Base-by-base conservation (phyloP, 805 yeast genomes). In the Pichia exigua region DNA sequence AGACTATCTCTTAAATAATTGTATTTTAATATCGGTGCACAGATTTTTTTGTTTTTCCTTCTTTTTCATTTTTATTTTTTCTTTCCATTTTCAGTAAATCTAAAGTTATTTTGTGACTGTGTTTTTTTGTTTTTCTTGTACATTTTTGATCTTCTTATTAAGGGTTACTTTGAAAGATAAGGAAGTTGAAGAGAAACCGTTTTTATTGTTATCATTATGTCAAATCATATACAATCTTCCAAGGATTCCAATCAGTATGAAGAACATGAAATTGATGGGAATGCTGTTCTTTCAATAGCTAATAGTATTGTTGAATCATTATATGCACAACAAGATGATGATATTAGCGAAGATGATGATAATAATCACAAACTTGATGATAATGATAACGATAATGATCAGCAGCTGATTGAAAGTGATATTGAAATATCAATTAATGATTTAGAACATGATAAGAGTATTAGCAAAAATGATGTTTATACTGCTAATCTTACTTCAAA, bases 101-200 rank as follows among this genome's bases (percentile, higher is more conserved):
- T 26, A 21, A 42, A 27, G 20, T 24, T 27, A 24, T 41, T 54
- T 54, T 52, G 56, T 54, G 57, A 54, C 57, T 54, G 57, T 52
- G 49, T 54, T 54, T 52, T 52, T 52, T 52, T 52, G 52, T 45
- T 52, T 52, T 52, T 52, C 54, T 17, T 35, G 13, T 17, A 43
- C 24, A 52, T 43, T 18, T 35, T 20, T 35, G 7, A 8, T 35
- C 39, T 35, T 17, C 6, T 35, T 17, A 35, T 35, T 17, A 35
- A 35, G 20, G 7, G n/a, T 20, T 35, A 35, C 17, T 35, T 35
- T 35, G 8, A 35, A 17, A 35, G 39, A 35, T 35, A 35, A 35
- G 39, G 11, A 35, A 35, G 17, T 4, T 17, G 2, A 11, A 35
- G 12, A 11, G 20, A 4, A 17, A 35, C 39, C 18, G 10, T 35